Conservation (phyloP, 169 alveolate genomes). For the Babesia caballi region DNA sequence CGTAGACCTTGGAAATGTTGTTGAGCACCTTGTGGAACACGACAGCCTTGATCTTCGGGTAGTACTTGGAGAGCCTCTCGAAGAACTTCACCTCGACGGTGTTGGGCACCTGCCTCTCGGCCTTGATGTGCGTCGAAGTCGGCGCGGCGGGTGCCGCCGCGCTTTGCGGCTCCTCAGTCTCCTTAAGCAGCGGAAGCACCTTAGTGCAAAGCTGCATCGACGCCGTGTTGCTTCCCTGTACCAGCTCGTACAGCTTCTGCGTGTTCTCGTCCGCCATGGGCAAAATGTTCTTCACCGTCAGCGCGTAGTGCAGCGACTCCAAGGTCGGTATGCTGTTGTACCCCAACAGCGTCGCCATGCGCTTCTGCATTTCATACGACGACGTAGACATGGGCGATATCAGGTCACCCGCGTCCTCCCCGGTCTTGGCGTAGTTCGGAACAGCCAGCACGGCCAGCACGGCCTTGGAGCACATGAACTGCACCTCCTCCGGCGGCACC, state of each 20-base stretch:
- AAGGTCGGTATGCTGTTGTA: constrained; percentile 82
- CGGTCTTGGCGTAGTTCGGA: constrained; percentile 63
- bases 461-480: constrained; percentile 77
- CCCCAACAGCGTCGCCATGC: constrained; percentile 81
- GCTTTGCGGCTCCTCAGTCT: constrained; percentile 37
- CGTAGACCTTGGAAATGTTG: constrained; percentile 81
- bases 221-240: constrained; percentile 74
- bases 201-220: constrained; percentile 73
- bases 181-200: constrained; percentile 62
- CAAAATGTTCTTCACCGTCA: constrained; percentile 75
- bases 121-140: neutral
- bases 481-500: constrained; percentile 75
- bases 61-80: constrained; percentile 65
- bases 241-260: constrained; percentile 73
- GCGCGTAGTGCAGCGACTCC: constrained; percentile 78
- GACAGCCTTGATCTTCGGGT: constrained; percentile 79
- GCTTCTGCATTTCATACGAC: constrained; percentile 78
- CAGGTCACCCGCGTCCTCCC: constrained; percentile 51
- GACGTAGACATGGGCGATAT: constrained; percentile 52
- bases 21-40: constrained; percentile 79
- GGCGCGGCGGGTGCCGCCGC: neutral
- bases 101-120: constrained; percentile 13
- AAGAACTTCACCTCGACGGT: neutral
- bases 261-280: constrained; percentile 73
- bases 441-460: constrained; percentile 84